These are phyloP conservation scores for Cytospora chrysosperma DNA, from an alignment of 2,329 filamentous ascomycete species.

Conservation along the genomic window DNA sequence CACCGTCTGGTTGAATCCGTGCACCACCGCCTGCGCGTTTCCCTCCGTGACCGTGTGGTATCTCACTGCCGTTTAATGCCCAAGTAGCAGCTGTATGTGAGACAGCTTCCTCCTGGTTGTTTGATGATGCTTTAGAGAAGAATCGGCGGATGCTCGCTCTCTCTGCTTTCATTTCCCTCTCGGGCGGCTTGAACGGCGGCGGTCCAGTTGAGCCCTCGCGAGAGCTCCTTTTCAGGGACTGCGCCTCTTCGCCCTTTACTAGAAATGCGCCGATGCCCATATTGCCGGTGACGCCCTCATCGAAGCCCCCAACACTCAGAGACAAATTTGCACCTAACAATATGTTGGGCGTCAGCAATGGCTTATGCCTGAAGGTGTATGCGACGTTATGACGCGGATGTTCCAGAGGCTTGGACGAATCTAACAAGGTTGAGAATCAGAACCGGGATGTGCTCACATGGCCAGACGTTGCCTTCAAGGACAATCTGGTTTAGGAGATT, in stretches of 20 bases:
- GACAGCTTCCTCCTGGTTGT: constrained; percentile 31
- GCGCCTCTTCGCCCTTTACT: constrained; percentile 69
- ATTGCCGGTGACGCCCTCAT: constrained; percentile 81
- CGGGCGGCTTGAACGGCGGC: constrained; percentile 34
- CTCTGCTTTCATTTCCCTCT: constrained; percentile 48
- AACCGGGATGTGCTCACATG: constrained; percentile 52
- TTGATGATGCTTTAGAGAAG: constrained; percentile 43
- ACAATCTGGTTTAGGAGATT: constrained; percentile 75
- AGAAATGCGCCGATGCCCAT: constrained; percentile 84
- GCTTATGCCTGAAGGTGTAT: background rate
- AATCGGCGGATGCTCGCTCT: constrained; percentile 56
- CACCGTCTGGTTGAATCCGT: constrained; percentile 27
- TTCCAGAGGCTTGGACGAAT: background rate
- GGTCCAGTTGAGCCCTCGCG: constrained; percentile 30
- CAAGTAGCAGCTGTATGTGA: constrained; percentile 32
- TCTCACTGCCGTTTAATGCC: constrained; percentile 29
- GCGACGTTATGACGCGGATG: background rate
- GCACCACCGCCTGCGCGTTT: constrained; percentile 25
- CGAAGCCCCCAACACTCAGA: constrained; percentile 86
- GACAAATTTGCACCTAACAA: constrained; percentile 69
- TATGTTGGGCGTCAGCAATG: background rate
- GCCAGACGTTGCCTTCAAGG: constrained; percentile 78
- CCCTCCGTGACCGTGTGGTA: constrained; percentile 26
- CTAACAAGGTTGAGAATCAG: background rate
- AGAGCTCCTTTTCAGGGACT: constrained; percentile 45